phyloP scores from a whole-genome alignment of 1,139 yeast genomes.

The Kodamaea derodonti region DNA sequence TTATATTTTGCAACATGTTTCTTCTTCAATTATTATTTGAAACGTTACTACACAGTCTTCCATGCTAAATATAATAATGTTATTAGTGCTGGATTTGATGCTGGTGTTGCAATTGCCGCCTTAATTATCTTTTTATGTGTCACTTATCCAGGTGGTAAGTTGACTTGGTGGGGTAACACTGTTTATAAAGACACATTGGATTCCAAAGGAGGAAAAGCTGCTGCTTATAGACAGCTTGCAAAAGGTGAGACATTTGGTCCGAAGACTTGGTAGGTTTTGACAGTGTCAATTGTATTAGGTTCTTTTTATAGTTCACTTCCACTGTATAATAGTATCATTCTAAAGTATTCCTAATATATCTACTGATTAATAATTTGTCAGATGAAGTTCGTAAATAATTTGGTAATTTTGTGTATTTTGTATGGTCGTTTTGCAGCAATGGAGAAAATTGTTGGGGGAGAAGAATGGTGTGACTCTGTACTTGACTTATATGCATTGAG shows the following conservation, averaged over 20 bases:
- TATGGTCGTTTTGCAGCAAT: too few species aligned
- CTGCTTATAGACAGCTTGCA: slow-evolving; percentile 25
- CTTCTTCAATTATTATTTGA: slow-evolving; percentile 48
- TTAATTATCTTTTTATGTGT: slow-evolving; percentile 21
- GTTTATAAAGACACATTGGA: slow-evolving; percentile 22
- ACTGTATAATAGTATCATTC: too few species aligned
- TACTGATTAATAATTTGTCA: too few species aligned
- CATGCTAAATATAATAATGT: slow-evolving; percentile 22
- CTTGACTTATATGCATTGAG: too few species aligned
- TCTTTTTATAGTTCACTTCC: too few species aligned
- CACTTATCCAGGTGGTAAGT: slow-evolving; percentile 22
- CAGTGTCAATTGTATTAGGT: too few species aligned
- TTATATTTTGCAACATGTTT: slow-evolving; percentile 45
- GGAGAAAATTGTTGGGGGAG: too few species aligned
- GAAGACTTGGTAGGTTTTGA: slow-evolving; percentile 34
- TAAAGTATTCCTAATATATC: too few species aligned
- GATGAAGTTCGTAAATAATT: too few species aligned
- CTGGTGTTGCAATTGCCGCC: slow-evolving; percentile 21
- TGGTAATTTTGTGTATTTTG: too few species aligned
- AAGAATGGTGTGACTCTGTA: too few species aligned
- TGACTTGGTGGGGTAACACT: slow-evolving; percentile 41
- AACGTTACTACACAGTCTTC: slow-evolving; percentile 33
- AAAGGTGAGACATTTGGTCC: slow-evolving; percentile 39
- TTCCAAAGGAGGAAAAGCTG: slow-evolving; percentile 13
- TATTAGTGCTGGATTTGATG: slow-evolving; percentile 21